phyloP scores from a whole-genome alignment of 2,329 filamentous ascomycete genomes.

The Pseudocercospora ulei region DNA sequence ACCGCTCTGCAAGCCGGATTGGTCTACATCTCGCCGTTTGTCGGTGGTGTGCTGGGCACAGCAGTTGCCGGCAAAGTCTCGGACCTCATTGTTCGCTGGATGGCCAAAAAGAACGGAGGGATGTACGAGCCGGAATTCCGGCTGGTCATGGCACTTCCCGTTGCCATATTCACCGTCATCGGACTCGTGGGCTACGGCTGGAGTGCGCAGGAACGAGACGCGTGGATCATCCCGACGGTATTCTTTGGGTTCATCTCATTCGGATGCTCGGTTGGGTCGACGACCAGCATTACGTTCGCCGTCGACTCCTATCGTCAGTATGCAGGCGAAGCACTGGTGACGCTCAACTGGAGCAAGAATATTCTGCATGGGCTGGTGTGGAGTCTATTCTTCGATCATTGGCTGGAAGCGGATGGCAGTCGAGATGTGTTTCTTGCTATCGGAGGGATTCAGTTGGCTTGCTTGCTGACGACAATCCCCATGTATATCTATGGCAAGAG shows the following conservation, averaged over 20 bases:
- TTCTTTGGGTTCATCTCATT: constrained; percentile 92
- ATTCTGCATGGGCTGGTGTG: constrained; percentile 85
- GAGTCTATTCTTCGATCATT: constrained; percentile 74
- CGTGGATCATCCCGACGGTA: constrained; percentile 83
- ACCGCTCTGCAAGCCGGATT: constrained; percentile 69
- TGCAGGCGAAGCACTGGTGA: constrained; percentile 86
- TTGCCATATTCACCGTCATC: constrained; percentile 65
- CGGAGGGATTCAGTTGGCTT: constrained; percentile 72
- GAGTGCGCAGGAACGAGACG: constrained; percentile 64
- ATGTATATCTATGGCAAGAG: constrained; percentile 94
- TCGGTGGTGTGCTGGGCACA: constrained; percentile 82
- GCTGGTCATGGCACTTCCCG: constrained; percentile 74
- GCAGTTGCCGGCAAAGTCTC: constrained; percentile 81
- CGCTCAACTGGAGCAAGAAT: constrained; percentile 90
- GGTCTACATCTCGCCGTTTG: constrained; percentile 80
- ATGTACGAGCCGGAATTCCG: constrained; percentile 93
- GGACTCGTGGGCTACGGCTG: constrained; percentile 96
- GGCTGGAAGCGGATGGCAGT: constrained; percentile 66
- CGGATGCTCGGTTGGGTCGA: constrained; percentile 80
- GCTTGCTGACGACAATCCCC: constrained; percentile 66
- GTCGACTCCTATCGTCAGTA: constrained; percentile 91
- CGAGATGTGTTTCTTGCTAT: constrained; percentile 72
- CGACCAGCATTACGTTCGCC: constrained; percentile 85
- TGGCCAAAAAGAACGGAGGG: constrained; percentile 80
- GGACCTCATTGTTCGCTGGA: constrained; percentile 70